Conservation (phyloP, 2,329 filamentous ascomycete species). For the Cladophialophora carrionii region DNA sequence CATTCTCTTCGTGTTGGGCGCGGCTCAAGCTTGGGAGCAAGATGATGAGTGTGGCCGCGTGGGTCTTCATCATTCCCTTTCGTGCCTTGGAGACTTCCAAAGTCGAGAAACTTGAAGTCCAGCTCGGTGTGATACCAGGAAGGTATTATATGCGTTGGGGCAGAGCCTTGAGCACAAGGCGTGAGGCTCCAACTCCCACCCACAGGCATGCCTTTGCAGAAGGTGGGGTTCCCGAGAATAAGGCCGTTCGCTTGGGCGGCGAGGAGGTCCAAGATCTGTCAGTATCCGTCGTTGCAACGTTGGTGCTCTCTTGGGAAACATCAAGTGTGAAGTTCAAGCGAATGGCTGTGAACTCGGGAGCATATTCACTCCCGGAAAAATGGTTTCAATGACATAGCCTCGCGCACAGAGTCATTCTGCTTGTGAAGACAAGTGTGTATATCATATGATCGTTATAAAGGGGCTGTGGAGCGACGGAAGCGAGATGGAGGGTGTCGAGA, state of each 20-base stretch:
- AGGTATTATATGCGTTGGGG: neutral
- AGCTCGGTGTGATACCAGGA: neutral
- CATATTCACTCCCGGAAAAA: neutral
- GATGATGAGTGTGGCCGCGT: neutral
- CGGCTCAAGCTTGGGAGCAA: neutral
- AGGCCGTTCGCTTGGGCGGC: too few relatives aligned
- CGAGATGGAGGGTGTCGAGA: neutral
- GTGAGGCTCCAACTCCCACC: neutral
- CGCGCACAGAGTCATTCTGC: constrained; percentile 4
- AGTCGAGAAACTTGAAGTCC: neutral
- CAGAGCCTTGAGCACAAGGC: neutral
- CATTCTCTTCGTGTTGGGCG: constrained; percentile 7
- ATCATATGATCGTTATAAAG: neutral
- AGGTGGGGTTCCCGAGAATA: neutral
- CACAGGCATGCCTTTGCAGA: neutral
- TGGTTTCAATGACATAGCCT: constrained; percentile 9
- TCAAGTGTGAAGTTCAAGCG: neutral
- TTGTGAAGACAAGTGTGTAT: neutral
- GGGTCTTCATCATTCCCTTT: neutral
- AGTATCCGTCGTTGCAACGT: neutral
- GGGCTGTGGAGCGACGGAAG: neutral
- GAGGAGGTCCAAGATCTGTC: neutral
- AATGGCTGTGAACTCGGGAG: neutral
- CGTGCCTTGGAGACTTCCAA: neutral
- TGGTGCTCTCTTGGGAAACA: too few relatives aligned